These are phyloP conservation scores for Phytophthora foliorum DNA, from an alignment of 352 stramenopile genomes.

Conservation along the genomic window DNA sequence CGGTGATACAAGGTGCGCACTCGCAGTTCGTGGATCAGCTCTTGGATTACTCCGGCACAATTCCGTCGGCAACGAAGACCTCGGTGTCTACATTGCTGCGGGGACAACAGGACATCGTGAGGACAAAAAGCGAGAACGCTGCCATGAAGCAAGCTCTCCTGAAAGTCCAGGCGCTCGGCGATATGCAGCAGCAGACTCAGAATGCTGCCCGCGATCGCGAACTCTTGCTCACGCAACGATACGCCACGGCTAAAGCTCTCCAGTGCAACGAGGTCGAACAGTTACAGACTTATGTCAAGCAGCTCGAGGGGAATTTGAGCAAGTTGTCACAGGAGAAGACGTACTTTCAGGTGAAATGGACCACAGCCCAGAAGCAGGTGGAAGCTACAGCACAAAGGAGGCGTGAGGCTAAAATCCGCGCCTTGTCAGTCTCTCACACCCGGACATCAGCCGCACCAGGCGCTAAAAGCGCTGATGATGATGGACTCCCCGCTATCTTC, in stretches of 20 bases:
- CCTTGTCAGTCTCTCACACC: slow-evolving; percentile 53
- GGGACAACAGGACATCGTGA: slow-evolving; percentile 48
- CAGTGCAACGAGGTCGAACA: slow-evolving; percentile 55
- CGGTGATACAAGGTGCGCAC: slow-evolving; percentile 65
- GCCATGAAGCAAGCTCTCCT: slow-evolving; percentile 74
- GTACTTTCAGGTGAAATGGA: slow-evolving; percentile 54
- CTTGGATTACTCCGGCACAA: slow-evolving; percentile 59
- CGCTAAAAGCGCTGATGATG: background rate
- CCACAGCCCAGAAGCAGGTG: slow-evolving; percentile 51
- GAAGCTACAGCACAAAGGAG: slow-evolving; percentile 46
- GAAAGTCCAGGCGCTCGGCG: slow-evolving; percentile 69
- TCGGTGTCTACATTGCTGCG: slow-evolving; percentile 57
- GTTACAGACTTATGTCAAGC: slow-evolving; percentile 56
- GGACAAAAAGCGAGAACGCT: slow-evolving; percentile 70
- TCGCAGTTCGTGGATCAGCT: slow-evolving; percentile 66
- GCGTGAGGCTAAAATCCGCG: slow-evolving; percentile 61
- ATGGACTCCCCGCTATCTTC: slow-evolving; percentile 3
- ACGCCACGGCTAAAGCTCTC: slow-evolving; percentile 45
- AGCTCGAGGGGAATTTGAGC: slow-evolving; percentile 61
- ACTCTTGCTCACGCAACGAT: slow-evolving; percentile 42
- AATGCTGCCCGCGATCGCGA: slow-evolving; percentile 51
- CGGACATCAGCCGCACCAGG: slow-evolving; percentile 11
- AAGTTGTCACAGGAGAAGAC: slow-evolving; percentile 63
- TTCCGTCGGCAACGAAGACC: slow-evolving; percentile 67
- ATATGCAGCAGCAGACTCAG: slow-evolving; percentile 69